phyloP scores from a whole-genome alignment of 2,329 filamentous ascomycete genomes.

The Colletotrichum orchidophilum region DNA sequence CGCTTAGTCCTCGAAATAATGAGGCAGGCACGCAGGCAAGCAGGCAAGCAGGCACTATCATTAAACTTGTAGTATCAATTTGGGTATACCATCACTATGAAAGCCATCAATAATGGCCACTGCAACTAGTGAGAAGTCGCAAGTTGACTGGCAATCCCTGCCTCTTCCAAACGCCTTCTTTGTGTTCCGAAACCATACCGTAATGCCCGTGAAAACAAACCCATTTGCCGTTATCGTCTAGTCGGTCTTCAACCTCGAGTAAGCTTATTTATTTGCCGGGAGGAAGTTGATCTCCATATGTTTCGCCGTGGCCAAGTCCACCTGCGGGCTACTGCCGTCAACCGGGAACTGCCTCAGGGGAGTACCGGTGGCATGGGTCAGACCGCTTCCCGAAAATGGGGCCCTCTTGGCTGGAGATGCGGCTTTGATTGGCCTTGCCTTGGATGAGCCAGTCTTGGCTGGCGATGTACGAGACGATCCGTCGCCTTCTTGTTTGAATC shows the following conservation, averaged over 20 bases:
- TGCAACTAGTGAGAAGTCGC: neutral
- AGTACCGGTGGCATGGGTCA: neutral
- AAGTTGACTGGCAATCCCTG: neutral
- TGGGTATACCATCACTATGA: conserved; percentile 23
- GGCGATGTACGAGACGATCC: neutral
- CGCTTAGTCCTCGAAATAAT: neutral
- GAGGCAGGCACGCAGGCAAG: no score
- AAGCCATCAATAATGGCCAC: neutral
- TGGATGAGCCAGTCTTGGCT: neutral
- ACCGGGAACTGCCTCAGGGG: neutral
- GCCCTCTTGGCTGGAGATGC: neutral
- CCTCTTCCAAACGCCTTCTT: conserved; percentile 19
- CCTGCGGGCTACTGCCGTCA: neutral
- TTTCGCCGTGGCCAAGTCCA: neutral
- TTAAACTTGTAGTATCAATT: neutral
- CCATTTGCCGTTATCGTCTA: neutral
- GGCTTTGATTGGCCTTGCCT: conserved; percentile 1
- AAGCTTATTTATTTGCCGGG: neutral
- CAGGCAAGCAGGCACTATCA: neutral
- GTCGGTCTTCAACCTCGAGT: neutral
- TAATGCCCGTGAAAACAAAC: conserved; percentile 2
- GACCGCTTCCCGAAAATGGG: neutral
- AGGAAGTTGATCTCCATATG: conserved; percentile 17
- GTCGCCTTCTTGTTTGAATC: conserved; percentile 5
- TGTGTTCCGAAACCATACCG: neutral